A percentile compares a stretch with the other conserved stretches of the same genome.
Evolutionary conservation across 257 asterid genomes (phyloP).

Genomic region (Solanum microdontum): DNA sequence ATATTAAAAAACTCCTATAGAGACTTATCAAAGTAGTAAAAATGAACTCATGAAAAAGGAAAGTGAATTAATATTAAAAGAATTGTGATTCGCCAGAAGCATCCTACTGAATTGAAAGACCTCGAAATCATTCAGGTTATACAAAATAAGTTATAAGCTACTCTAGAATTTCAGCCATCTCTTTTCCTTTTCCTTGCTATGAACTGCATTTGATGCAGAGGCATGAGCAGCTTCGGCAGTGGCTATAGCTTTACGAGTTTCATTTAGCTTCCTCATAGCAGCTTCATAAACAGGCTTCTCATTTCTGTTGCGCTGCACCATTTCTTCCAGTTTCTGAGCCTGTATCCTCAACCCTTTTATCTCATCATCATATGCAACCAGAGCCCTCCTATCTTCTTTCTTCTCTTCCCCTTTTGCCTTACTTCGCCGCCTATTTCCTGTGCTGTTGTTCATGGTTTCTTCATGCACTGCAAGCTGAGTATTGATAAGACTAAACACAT

Average conservation of each 20-base stretch:
- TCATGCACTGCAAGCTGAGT: slow-evolving; percentile 64
- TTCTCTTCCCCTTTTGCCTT: slow-evolving; percentile 31
- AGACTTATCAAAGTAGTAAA: not conserved
- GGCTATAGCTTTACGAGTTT: slow-evolving; percentile 62
- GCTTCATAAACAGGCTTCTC: slow-evolving; percentile 78
- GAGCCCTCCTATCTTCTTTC: slow-evolving; percentile 50
- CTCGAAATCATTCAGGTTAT: not conserved
- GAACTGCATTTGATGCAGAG: slow-evolving; percentile 67
- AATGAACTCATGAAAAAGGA: not conserved
- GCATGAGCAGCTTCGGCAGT: slow-evolving; percentile 78
- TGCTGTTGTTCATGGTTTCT: slow-evolving; percentile 14
- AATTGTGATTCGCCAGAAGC: not conserved
- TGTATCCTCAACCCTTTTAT: slow-evolving; percentile 56
- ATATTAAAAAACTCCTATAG: not conserved
- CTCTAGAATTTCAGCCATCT: slow-evolving; percentile 84
- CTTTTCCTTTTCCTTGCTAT: slow-evolving; percentile 73
- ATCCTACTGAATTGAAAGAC: not conserved
- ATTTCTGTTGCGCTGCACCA: slow-evolving; percentile 70
- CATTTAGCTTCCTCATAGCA: slow-evolving; percentile 70
- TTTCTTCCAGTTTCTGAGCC: slow-evolving; percentile 64
- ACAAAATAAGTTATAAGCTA: not conserved
- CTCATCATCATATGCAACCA: slow-evolving; percentile 71
- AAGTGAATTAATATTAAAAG: not conserved
- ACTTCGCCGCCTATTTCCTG: slow-evolving; percentile 33
- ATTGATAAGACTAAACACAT: slow-evolving; percentile 74